Evolutionary conservation across 805 yeast genomes (phyloP).

Genomic region (Brettanomyces naardenensis): DNA sequence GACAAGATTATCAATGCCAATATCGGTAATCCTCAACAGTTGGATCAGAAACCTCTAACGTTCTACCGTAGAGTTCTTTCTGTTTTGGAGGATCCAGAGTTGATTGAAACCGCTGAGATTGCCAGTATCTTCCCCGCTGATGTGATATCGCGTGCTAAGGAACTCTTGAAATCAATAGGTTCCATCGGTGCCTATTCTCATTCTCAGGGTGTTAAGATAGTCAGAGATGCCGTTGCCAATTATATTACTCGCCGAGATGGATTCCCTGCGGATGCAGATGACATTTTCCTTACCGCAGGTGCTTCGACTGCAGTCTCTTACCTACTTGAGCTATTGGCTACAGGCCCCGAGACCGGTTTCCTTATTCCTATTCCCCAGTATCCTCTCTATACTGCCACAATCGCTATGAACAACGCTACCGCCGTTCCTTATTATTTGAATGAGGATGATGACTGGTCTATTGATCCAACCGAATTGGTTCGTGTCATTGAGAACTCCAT

Average conservation of each 20-base stretch:
- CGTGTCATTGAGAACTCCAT: slow-evolving; percentile 40
- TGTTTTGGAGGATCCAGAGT: slow-evolving; percentile 74
- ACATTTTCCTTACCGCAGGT: slow-evolving; percentile 83
- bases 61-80: slow-evolving; percentile 90
- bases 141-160: slow-evolving; percentile 63
- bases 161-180: slow-evolving; percentile 53
- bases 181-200: slow-evolving; percentile 94
- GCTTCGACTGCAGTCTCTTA: slow-evolving; percentile 92
- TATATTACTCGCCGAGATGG: slow-evolving; percentile 81
- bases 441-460: slow-evolving; percentile 79
- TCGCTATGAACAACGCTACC: slow-evolving; percentile 74
- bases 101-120: slow-evolving; percentile 34
- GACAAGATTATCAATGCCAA: slow-evolving; percentile 76
- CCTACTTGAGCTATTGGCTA: slow-evolving; percentile 61
- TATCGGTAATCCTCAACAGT: slow-evolving; percentile 97
- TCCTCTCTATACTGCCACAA: slow-evolving; percentile 93
- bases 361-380: slow-evolving; percentile 97
- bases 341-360: slow-evolving; percentile 65
- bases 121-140: slow-evolving; percentile 47
- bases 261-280: slow-evolving; percentile 52
- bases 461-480: slow-evolving; percentile 61
- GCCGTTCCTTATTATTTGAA: slow-evolving; percentile 83
- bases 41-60: slow-evolving; percentile 91
- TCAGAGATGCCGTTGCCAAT: slow-evolving; percentile 73
- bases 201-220: slow-evolving; percentile 75